These are phyloP conservation scores for Bipolaris sorokiniana DNA, from an alignment of 2,329 filamentous ascomycete species.

Conservation along the genomic window DNA sequence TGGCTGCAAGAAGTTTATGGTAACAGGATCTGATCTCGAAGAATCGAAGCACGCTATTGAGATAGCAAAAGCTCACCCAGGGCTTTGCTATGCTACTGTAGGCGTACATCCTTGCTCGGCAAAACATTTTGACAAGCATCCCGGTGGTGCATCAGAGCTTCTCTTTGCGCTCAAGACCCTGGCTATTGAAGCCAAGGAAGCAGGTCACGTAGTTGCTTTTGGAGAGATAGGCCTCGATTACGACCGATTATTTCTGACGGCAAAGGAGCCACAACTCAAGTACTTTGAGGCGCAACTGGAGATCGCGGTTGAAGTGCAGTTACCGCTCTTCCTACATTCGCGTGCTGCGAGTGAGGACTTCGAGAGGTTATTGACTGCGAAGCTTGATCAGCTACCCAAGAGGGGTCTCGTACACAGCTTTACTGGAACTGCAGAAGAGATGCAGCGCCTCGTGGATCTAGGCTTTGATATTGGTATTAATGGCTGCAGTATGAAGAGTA, in stretches of 20 bases:
- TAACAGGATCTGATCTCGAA: slow-evolving; percentile 86
- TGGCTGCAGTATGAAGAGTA: slow-evolving; percentile 90
- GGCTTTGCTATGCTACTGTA: slow-evolving; percentile 84
- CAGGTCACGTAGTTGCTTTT: slow-evolving; percentile 74
- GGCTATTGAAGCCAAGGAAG: slow-evolving; percentile 63
- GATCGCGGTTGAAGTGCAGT: slow-evolving; percentile 74
- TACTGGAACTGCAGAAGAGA: slow-evolving; percentile 85
- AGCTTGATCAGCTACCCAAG: slow-evolving; percentile 70
- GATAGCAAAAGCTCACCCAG: slow-evolving; percentile 75
- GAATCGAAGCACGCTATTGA: slow-evolving; percentile 78
- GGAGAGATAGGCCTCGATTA: slow-evolving; percentile 98
- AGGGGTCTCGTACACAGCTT: slow-evolving; percentile 93
- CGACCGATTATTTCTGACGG: slow-evolving; percentile 83
- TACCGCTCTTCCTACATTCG: slow-evolving; percentile 92
- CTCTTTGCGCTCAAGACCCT: slow-evolving; percentile 68
- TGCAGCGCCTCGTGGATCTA: slow-evolving; percentile 76
- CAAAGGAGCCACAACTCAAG: slow-evolving; percentile 78
- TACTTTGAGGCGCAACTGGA: slow-evolving; percentile 85
- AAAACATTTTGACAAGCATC: slow-evolving; percentile 72
- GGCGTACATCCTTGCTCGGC: slow-evolving; percentile 93
- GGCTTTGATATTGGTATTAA: slow-evolving; percentile 95
- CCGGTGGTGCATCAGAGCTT: slow-evolving; percentile 62
- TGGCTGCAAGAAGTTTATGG: slow-evolving; percentile 87
- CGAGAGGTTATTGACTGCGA: slow-evolving; percentile 64
- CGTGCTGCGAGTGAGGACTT: slow-evolving; percentile 88